These are phyloP conservation scores for Gastrodia elata DNA, from an alignment of 106 monocot genomes.

Conservation along the genomic window DNA sequence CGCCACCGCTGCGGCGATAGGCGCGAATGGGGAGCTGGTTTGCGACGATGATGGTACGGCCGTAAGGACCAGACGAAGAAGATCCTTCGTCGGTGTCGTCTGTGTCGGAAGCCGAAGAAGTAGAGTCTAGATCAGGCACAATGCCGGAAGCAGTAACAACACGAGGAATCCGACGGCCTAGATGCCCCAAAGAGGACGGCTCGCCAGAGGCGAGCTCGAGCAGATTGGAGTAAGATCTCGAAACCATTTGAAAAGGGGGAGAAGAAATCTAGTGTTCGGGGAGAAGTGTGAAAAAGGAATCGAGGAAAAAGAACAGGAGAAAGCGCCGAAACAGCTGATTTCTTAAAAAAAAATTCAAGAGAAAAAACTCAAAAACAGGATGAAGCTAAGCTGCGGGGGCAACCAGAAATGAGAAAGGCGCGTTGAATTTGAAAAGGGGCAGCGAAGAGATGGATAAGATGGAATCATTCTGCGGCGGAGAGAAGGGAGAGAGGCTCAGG, in stretches of 20 bases:
- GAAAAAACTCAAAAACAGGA: constrained; percentile 1
- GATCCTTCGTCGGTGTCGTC: constrained; percentile 20
- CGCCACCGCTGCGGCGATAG: constrained; percentile 14
- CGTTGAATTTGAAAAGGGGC: not conserved
- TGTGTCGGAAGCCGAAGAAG: constrained; percentile 5
- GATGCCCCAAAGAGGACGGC: constrained; percentile 20
- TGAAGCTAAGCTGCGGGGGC: constrained; percentile 4
- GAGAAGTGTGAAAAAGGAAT: constrained; percentile 13
- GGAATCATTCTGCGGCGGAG: not conserved
- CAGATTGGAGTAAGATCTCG: constrained; percentile 58
- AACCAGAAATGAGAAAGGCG: not conserved
- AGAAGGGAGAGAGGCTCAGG: not conserved
- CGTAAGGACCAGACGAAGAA: constrained; percentile 23
- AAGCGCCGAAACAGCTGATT: not conserved
- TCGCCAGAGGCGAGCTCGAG: constrained; percentile 59
- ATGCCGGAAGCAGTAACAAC: constrained; percentile 52
- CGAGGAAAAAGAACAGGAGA: not conserved
- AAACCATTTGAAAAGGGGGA: constrained; percentile 31
- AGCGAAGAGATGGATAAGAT: not conserved
- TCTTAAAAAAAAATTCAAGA: constrained; percentile 1
- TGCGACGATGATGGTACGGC: constrained; percentile 51
- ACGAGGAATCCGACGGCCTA: constrained; percentile 41
- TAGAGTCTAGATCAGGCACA: constrained; percentile 34
- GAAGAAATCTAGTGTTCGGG: not conserved
- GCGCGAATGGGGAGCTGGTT: constrained; percentile 63